phyloP scores from a whole-genome alignment of 805 yeast genomes.

The Candida peoriensis region DNA sequence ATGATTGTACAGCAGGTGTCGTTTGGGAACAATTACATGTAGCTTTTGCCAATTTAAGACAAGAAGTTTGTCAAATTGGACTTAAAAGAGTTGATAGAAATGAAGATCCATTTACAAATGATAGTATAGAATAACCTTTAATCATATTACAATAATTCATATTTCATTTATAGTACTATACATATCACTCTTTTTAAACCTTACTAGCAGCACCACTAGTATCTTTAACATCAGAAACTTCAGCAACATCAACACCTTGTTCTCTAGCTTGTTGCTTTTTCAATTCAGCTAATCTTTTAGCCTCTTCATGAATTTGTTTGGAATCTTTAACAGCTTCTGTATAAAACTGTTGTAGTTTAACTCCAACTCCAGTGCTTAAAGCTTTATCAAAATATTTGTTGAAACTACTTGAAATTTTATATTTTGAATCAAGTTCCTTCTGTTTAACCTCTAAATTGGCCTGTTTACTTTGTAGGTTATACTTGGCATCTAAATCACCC shows the following conservation, averaged over 20 bases:
- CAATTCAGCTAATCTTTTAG: conserved; percentile 61
- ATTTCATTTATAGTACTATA: too few relatives aligned
- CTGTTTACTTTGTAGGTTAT: conserved; percentile 43
- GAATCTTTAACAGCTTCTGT: conserved; percentile 49
- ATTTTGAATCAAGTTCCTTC: conserved; percentile 22
- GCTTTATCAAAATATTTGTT: conserved; percentile 33
- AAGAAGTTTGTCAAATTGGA: conserved; percentile 21
- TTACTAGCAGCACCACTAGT: not conserved
- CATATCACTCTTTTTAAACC: too few relatives aligned
- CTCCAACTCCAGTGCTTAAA: conserved; percentile 38
- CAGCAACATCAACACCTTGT: not conserved
- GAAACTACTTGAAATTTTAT: conserved; percentile 32
- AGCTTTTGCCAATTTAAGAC: conserved; percentile 13
- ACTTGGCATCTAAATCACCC: conserved; percentile 50
- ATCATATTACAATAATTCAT: too few relatives aligned
- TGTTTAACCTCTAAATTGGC: conserved; percentile 30
- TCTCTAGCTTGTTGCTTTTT: conserved; percentile 30
- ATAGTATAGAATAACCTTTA: too few relatives aligned
- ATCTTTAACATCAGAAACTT: too few relatives aligned
- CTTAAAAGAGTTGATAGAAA: too few relatives aligned
- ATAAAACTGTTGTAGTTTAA: conserved; percentile 58
- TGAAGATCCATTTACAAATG: too few relatives aligned
- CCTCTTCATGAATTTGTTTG: conserved; percentile 66
- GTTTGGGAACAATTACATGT: conserved; percentile 16
- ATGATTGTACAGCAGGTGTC: conserved; percentile 20